Evolutionary conservation across 306 rosid species (phyloP).

Genomic region (Medicago truncatula): MtrunA17r5.0-ANR NC_053042.1:22190001-22190500

Average conservation of each 20-base stretch:
- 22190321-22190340: slow-evolving; percentile 93
- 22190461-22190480: slow-evolving; percentile 96
- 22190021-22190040: slow-evolving; percentile 79
- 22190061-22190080: slow-evolving; percentile 87
- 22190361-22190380: slow-evolving; percentile 87
- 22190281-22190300: slow-evolving; percentile 93
- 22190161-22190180: slow-evolving; percentile 95
- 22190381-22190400: slow-evolving; percentile 86
- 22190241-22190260: slow-evolving; percentile 91
- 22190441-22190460: slow-evolving; percentile 94
- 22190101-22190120: slow-evolving; percentile 94
- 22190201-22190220: slow-evolving; percentile 97
- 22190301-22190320: slow-evolving; percentile 93
- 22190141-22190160: slow-evolving; percentile 96
- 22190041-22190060: slow-evolving; percentile 73
- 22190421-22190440: slow-evolving; percentile 94
- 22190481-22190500: slow-evolving; percentile 92
- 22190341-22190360: slow-evolving; percentile 86
- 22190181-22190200: slow-evolving; percentile 90
- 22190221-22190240: slow-evolving; percentile 92
- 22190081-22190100: slow-evolving; percentile 90
- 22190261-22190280: slow-evolving; percentile 93
- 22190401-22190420: slow-evolving; percentile 97
- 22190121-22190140: slow-evolving; percentile 89
- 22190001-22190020: slow-evolving; percentile 95